Percentiles rank a stretch among this genome's conserved stretches.
Conservation (phyloP, 495 filamentous ascomycete genomes). For the Recurvomyces mirabilis region DNA sequence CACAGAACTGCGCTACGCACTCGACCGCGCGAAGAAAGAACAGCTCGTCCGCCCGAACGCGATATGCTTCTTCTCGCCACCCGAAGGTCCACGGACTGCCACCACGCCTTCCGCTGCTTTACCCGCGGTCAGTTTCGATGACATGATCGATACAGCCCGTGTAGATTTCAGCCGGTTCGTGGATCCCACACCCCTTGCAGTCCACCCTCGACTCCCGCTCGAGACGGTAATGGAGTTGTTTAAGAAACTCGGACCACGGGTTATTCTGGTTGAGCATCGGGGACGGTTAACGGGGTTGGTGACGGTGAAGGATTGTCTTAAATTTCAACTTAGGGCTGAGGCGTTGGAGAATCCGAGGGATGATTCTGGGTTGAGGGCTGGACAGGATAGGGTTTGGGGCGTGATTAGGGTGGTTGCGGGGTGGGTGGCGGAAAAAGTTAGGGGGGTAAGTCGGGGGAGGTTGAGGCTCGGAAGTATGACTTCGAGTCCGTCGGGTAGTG, state of each 20-base stretch:
- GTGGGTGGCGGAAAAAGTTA: constrained; percentile 21
- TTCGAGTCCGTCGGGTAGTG: neutral
- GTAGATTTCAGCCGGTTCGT: constrained; percentile 83
- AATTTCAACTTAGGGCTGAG: constrained; percentile 95
- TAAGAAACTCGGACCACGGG: constrained; percentile 92
- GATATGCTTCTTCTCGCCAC: constrained; percentile 66
- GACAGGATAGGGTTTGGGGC: constrained; percentile 29
- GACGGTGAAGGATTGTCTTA: constrained; percentile 93
- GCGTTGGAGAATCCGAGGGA: constrained; percentile 67
- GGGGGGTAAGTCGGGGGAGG: constrained; percentile 14
- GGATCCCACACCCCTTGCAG: constrained; percentile 80
- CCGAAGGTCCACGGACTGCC: constrained; percentile 32
- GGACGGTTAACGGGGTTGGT: constrained; percentile 75
- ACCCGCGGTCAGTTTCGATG: constrained; percentile 53
- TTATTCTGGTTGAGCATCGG: constrained; percentile 84
- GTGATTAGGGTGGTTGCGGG: constrained; percentile 20
- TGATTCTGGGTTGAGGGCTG: constrained; percentile 22
- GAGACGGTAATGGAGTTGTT: constrained; percentile 99
- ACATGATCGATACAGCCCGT: constrained; percentile 37
- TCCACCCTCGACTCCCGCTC: constrained; percentile 81
- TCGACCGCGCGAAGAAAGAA: constrained; percentile 69
- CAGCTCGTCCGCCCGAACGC: constrained; percentile 57
- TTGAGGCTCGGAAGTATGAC: constrained; percentile 10
- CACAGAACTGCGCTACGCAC: constrained; percentile 86
- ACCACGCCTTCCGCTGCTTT: constrained; percentile 30